Percentiles rank a stretch among this genome's conserved stretches.
Conservation (phyloP, 2,329 filamentous ascomycete species). For the Ceratocystis cubensis region DNA sequence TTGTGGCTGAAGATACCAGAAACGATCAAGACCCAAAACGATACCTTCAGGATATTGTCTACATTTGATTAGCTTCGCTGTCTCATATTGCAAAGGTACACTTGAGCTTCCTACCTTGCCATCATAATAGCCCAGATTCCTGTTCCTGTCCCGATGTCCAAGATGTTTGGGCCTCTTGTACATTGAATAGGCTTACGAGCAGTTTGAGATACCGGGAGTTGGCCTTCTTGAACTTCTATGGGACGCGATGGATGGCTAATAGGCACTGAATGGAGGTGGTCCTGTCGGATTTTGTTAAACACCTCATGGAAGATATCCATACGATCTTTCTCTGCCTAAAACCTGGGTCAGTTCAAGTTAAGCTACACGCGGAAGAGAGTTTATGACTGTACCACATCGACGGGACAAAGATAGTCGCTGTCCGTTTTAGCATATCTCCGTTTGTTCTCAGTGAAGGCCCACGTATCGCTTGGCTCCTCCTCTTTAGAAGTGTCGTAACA, state of each 20-base stretch:
- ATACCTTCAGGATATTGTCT: constrained; percentile 23
- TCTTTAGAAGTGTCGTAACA: constrained; percentile 12
- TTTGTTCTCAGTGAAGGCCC: constrained; percentile 48
- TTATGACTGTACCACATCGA: constrained; percentile 49
- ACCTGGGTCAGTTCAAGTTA: constrained; percentile 15
- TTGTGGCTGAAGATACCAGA: constrained; percentile 31
- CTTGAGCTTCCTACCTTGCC: constrained; percentile 49
- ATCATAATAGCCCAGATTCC: constrained; percentile 88
- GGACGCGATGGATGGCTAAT: constrained; percentile 5
- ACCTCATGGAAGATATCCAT: constrained; percentile 74
- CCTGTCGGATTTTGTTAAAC: constrained; percentile 31
- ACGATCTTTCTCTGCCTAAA: constrained; percentile 57
- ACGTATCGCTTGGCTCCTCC: constrained; percentile 8
- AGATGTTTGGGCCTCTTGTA: constrained; percentile 30
- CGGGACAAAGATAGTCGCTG: constrained; percentile 63
- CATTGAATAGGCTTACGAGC: constrained; percentile 16
- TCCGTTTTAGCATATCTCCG: constrained; percentile 56
- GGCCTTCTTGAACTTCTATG: neutral
- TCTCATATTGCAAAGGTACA: too few relatives aligned
- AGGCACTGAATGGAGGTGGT: constrained; percentile 18
- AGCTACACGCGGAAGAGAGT: constrained; percentile 22
- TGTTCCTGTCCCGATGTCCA: constrained; percentile 71
- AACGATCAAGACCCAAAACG: constrained; percentile 32
- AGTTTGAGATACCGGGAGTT: constrained; percentile 2
- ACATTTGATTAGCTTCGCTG: neutral